Percentiles rank a stretch among this genome's conserved stretches.
These are phyloP conservation scores for Umbilicus rupestris DNA, from an alignment of 164 flowering plant species.

Conservation along the genomic window DNA sequence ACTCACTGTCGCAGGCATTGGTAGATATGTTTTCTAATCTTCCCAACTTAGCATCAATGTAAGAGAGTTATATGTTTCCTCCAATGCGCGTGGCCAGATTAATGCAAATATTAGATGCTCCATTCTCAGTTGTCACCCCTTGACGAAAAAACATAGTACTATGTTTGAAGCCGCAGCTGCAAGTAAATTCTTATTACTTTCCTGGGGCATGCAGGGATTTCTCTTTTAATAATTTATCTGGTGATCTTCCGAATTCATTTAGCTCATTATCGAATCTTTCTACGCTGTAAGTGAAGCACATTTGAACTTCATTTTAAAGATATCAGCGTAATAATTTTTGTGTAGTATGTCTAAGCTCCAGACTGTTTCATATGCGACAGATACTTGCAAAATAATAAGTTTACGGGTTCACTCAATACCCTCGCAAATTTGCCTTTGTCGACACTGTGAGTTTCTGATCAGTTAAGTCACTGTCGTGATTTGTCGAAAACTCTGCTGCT, in stretches of 20 bases:
- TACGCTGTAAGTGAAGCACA: slow-evolving; percentile 49
- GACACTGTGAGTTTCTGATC: slow-evolving; percentile 47
- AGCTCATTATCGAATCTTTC: slow-evolving; percentile 69
- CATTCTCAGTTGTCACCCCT: not conserved
- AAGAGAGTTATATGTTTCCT: slow-evolving; percentile 23
- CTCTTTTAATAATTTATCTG: slow-evolving; percentile 76
- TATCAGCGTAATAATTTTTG: not conserved
- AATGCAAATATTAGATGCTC: not conserved
- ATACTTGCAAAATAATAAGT: slow-evolving; percentile 67
- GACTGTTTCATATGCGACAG: slow-evolving; percentile 35
- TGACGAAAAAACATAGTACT: not conserved
- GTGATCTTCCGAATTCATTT: slow-evolving; percentile 72
- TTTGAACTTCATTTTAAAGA: not conserved
- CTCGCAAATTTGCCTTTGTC: slow-evolving; percentile 50
- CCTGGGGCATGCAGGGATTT: slow-evolving; percentile 58
- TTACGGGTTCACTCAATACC: slow-evolving; percentile 63
- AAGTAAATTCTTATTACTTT: not conserved
- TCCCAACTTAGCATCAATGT: slow-evolving; percentile 44
- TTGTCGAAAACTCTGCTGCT: slow-evolving; percentile 10
- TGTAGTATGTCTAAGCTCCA: slow-evolving; percentile 13
- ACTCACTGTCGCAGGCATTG: slow-evolving; percentile 44
- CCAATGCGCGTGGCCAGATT: not conserved
- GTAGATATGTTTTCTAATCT: slow-evolving; percentile 61
- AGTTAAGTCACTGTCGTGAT: not conserved
- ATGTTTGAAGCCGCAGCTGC: no score